Evolutionary conservation across 2,329 filamentous ascomycete species (phyloP).

Genomic region (Epichloe coenophiala): DNA sequence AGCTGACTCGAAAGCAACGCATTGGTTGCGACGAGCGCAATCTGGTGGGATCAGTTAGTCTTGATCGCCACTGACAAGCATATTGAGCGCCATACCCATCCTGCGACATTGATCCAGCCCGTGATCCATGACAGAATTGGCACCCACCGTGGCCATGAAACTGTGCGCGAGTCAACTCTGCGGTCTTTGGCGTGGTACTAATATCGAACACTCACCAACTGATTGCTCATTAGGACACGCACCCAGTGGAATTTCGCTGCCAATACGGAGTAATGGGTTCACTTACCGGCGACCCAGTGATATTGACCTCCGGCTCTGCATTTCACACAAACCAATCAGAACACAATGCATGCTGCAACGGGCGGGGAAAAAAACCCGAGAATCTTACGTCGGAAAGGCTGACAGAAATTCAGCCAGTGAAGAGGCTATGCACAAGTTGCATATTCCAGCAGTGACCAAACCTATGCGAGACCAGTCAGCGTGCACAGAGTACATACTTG

Average conservation of each 20-base stretch:
- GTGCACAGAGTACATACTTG: no score
- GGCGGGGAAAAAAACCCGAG: neutral
- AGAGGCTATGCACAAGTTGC: slow-evolving; percentile 36
- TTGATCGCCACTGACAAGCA: neutral
- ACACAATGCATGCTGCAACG: no score
- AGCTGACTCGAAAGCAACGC: slow-evolving; percentile 54
- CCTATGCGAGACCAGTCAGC: slow-evolving; percentile 5
- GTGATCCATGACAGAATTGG: slow-evolving; percentile 19
- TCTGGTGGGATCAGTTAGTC: slow-evolving; percentile 12
- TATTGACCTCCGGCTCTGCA: slow-evolving; percentile 44
- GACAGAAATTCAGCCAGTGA: slow-evolving; percentile 59
- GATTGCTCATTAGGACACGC: neutral
- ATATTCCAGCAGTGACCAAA: slow-evolving; percentile 19
- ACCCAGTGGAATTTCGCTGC: no score
- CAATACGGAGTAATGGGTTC: slow-evolving; percentile 10
- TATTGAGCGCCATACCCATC: slow-evolving; percentile 31
- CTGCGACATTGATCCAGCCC: slow-evolving; percentile 53
- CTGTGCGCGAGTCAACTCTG: slow-evolving; percentile 3
- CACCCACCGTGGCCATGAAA: slow-evolving; percentile 13
- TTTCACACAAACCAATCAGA: no score
- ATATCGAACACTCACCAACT: neutral
- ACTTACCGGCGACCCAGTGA: slow-evolving; percentile 50
- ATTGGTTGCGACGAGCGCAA: slow-evolving; percentile 53
- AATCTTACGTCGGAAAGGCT: slow-evolving; percentile 34
- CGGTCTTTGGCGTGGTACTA: neutral